Conservation (phyloP, 2,329 filamentous ascomycete species). For the Cladosporium sp. region DNA sequence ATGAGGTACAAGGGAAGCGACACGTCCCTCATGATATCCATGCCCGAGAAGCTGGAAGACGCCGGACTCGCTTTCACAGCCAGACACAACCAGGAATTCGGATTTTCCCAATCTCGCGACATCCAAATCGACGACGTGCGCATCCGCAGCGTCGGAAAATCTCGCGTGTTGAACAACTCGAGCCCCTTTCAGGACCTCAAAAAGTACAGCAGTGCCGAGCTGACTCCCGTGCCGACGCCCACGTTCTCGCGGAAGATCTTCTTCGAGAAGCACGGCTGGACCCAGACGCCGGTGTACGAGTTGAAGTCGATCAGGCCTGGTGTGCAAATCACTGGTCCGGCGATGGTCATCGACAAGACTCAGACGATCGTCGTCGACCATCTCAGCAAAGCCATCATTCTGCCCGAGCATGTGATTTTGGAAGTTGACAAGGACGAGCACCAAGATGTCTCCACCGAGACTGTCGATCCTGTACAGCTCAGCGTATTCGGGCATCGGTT, state of each 20-base stretch:
- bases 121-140: slow-evolving; percentile 39
- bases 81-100: slow-evolving; percentile 40
- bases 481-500: slow-evolving; percentile 55
- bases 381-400: slow-evolving; percentile 33
- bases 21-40: slow-evolving; percentile 46
- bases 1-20: slow-evolving; percentile 50
- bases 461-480: slow-evolving; percentile 45
- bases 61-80: slow-evolving; percentile 35
- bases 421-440: slow-evolving; percentile 57
- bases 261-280: slow-evolving; percentile 70
- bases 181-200: slow-evolving; percentile 72
- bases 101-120: slow-evolving; percentile 35
- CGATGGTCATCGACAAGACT: slow-evolving; percentile 38
- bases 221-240: slow-evolving; percentile 54
- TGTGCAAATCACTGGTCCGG: slow-evolving; percentile 26
- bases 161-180: slow-evolving; percentile 40
- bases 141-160: slow-evolving; percentile 26
- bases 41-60: slow-evolving; percentile 27
- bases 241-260: slow-evolving; percentile 60
- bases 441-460: slow-evolving; percentile 13
- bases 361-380: slow-evolving; percentile 44
- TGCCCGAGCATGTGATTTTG: slow-evolving; percentile 49
- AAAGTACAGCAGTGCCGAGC: slow-evolving; percentile 65
- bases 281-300: slow-evolving; percentile 58
- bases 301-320: slow-evolving; percentile 22